Evolutionary conservation across 768 basidiomycete genomes (phyloP).

Genomic region (Megacollybia marginata): DNA sequence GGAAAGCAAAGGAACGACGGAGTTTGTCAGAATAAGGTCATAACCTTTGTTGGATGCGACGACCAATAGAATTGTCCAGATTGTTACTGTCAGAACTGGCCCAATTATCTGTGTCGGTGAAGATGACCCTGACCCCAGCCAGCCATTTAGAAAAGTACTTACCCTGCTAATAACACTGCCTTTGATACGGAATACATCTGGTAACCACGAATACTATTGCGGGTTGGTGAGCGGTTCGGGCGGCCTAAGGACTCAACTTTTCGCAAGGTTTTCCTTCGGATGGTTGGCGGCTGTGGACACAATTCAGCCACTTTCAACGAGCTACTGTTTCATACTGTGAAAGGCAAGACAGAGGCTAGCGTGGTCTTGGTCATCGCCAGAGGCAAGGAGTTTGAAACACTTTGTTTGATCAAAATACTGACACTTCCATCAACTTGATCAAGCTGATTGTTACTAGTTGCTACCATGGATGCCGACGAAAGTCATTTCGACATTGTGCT

Average conservation of each 20-base stretch:
- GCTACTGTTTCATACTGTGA: too few relatives aligned
- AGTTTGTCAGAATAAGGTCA: slow-evolving; percentile 63
- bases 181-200: slow-evolving; percentile 79
- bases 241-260: slow-evolving; percentile 26
- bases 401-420: too few relatives aligned
- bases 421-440: too few relatives aligned
- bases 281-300: background rate
- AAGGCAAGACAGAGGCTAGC: too few relatives aligned
- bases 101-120: slow-evolving; percentile 45
- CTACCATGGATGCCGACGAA: too few relatives aligned
- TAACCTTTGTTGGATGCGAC: slow-evolving; percentile 55
- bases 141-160: slow-evolving; percentile 18
- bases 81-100: slow-evolving; percentile 77
- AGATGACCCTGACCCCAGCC: background rate
- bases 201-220: slow-evolving; percentile 77
- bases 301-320: too few relatives aligned
- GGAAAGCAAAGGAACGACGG: slow-evolving; percentile 80
- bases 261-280: slow-evolving; percentile 35
- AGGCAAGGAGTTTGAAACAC: too few relatives aligned
- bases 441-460: too few relatives aligned
- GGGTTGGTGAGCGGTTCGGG: slow-evolving; percentile 1
- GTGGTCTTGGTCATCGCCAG: too few relatives aligned
- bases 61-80: slow-evolving; percentile 58
- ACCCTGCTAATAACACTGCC: slow-evolving; percentile 82
- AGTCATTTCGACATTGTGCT: slow-evolving; percentile 56